These are phyloP conservation scores for Suillus hirtellus DNA, from an alignment of 768 basidiomycete genomes.

Conservation along the genomic window DNA sequence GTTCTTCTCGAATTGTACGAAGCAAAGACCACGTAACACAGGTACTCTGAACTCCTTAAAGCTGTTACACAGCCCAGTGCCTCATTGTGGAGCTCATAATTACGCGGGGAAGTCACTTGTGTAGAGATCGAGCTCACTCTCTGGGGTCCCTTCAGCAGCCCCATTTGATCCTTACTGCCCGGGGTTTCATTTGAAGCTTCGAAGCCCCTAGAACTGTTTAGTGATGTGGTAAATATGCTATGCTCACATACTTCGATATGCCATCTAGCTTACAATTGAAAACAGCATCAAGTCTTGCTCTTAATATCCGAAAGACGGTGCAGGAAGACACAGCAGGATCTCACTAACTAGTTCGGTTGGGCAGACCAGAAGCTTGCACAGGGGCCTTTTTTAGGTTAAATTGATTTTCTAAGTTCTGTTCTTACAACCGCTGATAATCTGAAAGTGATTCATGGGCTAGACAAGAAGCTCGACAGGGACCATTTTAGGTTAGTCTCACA, in stretches of 20 bases:
- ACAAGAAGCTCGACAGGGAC: not conserved
- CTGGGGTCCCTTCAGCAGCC: not conserved
- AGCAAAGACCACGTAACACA: not conserved
- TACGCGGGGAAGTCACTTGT: not conserved
- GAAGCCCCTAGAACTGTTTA: not conserved
- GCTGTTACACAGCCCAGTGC: not conserved
- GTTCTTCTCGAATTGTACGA: not conserved
- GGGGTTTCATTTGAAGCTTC: not conserved
- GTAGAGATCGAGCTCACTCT: not conserved
- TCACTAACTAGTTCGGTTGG: not conserved
- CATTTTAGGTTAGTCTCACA: not conserved
- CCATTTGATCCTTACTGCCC: not conserved
- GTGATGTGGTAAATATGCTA: not conserved
- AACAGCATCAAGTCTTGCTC: not conserved
- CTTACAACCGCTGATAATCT: not conserved
- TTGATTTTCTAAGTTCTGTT: not conserved
- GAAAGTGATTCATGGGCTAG: not conserved
- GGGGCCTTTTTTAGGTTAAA: not conserved
- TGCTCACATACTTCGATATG: not conserved
- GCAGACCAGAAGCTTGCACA: not conserved
- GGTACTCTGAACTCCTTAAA: not conserved
- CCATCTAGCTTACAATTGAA: not conserved
- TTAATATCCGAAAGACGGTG: not conserved
- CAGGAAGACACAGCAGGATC: not conserved
- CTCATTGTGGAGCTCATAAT: not conserved